These are phyloP conservation scores for Rubroshorea leprosula DNA, from an alignment of 345 rosid genomes.

Conservation along the genomic window DNA sequence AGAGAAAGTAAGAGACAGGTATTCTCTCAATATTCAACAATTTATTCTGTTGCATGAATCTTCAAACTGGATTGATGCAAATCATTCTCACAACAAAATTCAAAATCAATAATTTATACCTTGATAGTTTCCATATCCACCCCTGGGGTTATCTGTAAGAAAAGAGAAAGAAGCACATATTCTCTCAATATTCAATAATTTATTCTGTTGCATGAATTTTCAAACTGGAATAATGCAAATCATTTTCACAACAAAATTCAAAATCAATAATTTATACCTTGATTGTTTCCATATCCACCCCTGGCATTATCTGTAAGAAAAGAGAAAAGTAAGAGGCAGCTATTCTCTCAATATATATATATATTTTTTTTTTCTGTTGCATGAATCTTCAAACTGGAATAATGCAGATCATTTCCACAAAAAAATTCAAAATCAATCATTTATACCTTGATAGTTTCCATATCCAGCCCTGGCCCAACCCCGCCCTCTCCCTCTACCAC, in stretches of 20 bases:
- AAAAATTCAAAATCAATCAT: not conserved
- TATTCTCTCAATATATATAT: slow-evolving; percentile 1
- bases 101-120: slow-evolving; percentile 1
- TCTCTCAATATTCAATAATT: not conserved
- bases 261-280: slow-evolving; percentile 1
- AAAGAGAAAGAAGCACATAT: slow-evolving; percentile 15
- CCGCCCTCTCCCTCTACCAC: slow-evolving; percentile 36
- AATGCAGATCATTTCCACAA: not conserved
- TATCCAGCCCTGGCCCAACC: slow-evolving; percentile 26
- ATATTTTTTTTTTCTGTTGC: not conserved
- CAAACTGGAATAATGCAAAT: not conserved
- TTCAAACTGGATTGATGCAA: not conserved
- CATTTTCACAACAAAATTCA: not conserved
- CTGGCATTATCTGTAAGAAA: slow-evolving; percentile 32
- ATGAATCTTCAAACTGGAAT: too few species aligned
- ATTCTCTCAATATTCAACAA: not conserved
- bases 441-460: slow-evolving; percentile 30
- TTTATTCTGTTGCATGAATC: not conserved
- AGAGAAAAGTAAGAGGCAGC: slow-evolving; percentile 14
- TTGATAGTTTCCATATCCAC: slow-evolving; percentile 42
- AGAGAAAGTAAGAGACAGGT: slow-evolving; percentile 14
- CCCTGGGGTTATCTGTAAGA: slow-evolving; percentile 32
- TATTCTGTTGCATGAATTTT: not conserved
- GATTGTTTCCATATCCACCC: slow-evolving; percentile 45
- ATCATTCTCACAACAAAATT: not conserved